Evolutionary conservation across 768 basidiomycete species (phyloP).

Genomic region (Suillus subalutaceus): DNA sequence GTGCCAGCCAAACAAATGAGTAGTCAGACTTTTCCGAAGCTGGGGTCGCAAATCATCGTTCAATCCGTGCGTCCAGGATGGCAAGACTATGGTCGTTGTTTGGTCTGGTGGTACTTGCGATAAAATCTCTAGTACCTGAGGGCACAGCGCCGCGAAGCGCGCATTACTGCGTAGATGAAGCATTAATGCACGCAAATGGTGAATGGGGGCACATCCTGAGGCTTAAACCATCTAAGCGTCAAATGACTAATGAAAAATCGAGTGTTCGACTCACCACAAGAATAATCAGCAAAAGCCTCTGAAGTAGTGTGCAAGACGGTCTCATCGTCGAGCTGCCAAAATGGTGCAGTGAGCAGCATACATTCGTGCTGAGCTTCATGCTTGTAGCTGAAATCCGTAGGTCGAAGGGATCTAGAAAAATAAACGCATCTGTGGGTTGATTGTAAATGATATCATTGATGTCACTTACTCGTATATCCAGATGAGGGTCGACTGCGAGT

Average conservation of each 20-base stretch:
- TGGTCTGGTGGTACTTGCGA: constrained; percentile 33
- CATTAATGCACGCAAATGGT: constrained; percentile 34
- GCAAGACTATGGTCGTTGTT: constrained; percentile 33
- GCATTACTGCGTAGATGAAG: constrained; percentile 39
- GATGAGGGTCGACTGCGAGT: constrained; percentile 51
- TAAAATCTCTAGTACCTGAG: constrained; percentile 51
- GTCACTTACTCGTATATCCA: constrained; percentile 79
- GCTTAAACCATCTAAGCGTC: constrained; percentile 17
- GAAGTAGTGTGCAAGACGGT: constrained; percentile 28
- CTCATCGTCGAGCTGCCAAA: constrained; percentile 50
- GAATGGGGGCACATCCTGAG: constrained; percentile 27
- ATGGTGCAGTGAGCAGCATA: constrained; percentile 55
- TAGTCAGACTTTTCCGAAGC: constrained; percentile 54
- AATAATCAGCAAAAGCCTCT: constrained; percentile 28
- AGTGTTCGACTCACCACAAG: constrained; percentile 46
- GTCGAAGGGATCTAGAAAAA: constrained; percentile 52
- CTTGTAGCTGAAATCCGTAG: constrained; percentile 81
- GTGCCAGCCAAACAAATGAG: constrained; percentile 67
- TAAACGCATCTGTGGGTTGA: not conserved
- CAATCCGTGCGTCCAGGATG: constrained; percentile 29
- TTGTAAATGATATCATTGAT: constrained; percentile 1
- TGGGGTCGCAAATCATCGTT: constrained; percentile 42
- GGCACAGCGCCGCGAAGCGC: constrained; percentile 40
- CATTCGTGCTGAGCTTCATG: constrained; percentile 63
- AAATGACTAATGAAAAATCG: constrained; percentile 13